phyloP scores from a whole-genome alignment of 140 eudicot species.

The Bidens hawaiensis region DNA sequence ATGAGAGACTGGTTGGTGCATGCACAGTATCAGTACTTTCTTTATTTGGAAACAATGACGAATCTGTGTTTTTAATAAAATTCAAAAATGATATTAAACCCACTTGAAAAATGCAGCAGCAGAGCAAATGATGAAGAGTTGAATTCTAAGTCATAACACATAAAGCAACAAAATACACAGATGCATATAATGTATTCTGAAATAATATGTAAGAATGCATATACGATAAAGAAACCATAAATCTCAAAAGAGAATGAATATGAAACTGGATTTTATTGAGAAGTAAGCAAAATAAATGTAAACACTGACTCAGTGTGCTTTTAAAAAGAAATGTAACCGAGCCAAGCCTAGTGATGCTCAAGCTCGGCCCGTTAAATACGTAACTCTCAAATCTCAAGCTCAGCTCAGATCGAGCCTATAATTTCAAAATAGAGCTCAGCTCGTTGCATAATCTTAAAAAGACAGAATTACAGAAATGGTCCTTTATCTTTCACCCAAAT shows the following conservation, averaged over 20 bases:
- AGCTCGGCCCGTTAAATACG: too few species aligned
- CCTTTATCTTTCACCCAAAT: too few species aligned
- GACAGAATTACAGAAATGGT: too few species aligned
- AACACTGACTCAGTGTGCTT: neutral
- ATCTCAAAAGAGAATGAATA: neutral
- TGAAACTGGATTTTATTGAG: neutral
- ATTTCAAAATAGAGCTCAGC: too few species aligned
- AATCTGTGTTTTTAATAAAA: slow-evolving; percentile 23
- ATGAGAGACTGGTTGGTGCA: slow-evolving; percentile 43
- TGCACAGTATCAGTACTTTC: slow-evolving; percentile 48
- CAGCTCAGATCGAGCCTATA: too few species aligned
- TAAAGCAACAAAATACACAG: slow-evolving; percentile 7
- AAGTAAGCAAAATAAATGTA: neutral
- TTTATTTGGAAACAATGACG: slow-evolving; percentile 33
- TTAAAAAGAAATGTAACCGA: neutral
- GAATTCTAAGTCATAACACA: neutral
- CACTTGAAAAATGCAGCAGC: neutral
- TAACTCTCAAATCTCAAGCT: too few species aligned
- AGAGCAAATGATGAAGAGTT: slow-evolving; percentile 1
- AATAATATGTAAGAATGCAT: neutral
- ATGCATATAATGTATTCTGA: neutral
- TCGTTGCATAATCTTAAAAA: too few species aligned
- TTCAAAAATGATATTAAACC: neutral
- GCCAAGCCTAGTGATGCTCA: too few species aligned
- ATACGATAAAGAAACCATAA: neutral